These are phyloP conservation scores for Candida tropicalis DNA, from an alignment of 1,139 yeast genomes.

Conservation along the genomic window DNA sequence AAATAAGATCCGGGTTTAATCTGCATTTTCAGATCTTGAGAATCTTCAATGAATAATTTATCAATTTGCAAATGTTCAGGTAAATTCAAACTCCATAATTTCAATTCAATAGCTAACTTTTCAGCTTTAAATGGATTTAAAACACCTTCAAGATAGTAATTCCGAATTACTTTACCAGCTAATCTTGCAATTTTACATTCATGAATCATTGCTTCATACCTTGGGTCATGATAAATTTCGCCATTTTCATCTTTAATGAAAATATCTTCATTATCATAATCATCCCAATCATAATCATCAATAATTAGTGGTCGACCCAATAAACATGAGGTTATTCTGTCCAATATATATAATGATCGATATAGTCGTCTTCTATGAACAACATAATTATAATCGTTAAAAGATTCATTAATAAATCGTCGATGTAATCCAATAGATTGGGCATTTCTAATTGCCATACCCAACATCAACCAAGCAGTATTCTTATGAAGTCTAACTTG, in stretches of 20 bases:
- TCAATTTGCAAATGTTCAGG: constrained; percentile 29
- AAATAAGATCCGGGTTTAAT: constrained; percentile 6
- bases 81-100: constrained; percentile 34
- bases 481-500: constrained; percentile 38
- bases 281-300: constrained; percentile 46
- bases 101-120: constrained; percentile 36
- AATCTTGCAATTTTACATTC: constrained; percentile 18
- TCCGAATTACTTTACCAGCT: constrained; percentile 34
- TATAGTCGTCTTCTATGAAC: constrained; percentile 36
- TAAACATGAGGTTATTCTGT: constrained; percentile 39
- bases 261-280: constrained; percentile 18
- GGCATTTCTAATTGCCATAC: constrained; percentile 18
- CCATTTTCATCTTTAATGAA: constrained; percentile 13
- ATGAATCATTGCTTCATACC: constrained; percentile 13
- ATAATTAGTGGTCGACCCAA: constrained; percentile 46
- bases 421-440: constrained; percentile 19
- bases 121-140: constrained; percentile 36
- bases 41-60: constrained; percentile 21
- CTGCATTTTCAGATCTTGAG: too few relatives aligned
- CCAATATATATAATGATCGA: constrained; percentile 42
- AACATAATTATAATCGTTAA: constrained; percentile 12
- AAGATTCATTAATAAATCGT: constrained; percentile 18
- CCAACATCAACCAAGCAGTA: constrained; percentile 37
- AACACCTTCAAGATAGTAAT: constrained; percentile 26
- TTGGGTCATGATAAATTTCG: constrained; percentile 4